phyloP scores from a whole-genome alignment of 2,329 filamentous ascomycete species.

The Aspergillus vadensis region DNA sequence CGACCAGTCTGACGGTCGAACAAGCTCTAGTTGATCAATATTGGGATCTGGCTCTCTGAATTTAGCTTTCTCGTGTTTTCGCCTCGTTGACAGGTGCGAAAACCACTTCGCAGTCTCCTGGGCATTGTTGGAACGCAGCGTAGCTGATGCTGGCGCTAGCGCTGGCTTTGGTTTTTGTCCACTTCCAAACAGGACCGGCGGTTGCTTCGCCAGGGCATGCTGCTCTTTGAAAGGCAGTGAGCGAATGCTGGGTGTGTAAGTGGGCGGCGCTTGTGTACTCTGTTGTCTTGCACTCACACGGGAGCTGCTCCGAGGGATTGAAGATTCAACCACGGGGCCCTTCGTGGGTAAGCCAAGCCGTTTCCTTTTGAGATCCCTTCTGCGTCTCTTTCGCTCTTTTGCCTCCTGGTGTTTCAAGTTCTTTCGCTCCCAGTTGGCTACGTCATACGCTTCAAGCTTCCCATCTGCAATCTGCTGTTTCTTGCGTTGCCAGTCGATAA shows the following conservation, averaged over 20 bases:
- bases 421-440: slow-evolving; percentile 33
- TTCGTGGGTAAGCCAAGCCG: slow-evolving; percentile 21
- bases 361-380: slow-evolving; percentile 32
- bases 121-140: slow-evolving; percentile 10
- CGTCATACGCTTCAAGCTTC: slow-evolving; percentile 34
- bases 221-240: not conserved
- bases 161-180: not conserved
- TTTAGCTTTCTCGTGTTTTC: slow-evolving; percentile 36
- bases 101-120: slow-evolving; percentile 15
- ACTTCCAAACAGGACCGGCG: slow-evolving; percentile 24
- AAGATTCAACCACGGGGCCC: too few species aligned
- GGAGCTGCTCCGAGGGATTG: not conserved
- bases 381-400: slow-evolving; percentile 27
- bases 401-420: slow-evolving; percentile 24
- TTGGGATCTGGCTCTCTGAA: slow-evolving; percentile 39
- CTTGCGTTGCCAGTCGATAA: slow-evolving; percentile 45
- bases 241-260: not conserved
- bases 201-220: slow-evolving; percentile 3
- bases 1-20: slow-evolving; percentile 37
- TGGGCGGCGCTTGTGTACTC: not conserved
- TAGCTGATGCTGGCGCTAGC: not conserved
- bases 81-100: slow-evolving; percentile 28
- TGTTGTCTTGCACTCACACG: not conserved
- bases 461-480: slow-evolving; percentile 36
- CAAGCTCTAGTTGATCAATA: slow-evolving; percentile 38